A percentile compares a stretch with the other conserved stretches of the same genome.
Conservation (phyloP, 2,329 filamentous ascomycete species). For the Sphaerostilbella broomeana region DNA sequence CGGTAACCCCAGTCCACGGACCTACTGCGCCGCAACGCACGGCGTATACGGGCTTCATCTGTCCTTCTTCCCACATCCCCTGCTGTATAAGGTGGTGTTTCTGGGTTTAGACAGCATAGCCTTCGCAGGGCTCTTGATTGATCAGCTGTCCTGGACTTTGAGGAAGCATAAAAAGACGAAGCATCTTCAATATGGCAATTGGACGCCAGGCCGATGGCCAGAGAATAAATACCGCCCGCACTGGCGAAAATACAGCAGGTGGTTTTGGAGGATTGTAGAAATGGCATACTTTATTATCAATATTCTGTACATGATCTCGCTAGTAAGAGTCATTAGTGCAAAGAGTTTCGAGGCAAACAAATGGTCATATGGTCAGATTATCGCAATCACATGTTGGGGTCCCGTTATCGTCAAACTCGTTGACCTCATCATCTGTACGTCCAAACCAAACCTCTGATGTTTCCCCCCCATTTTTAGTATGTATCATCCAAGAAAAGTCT, state of each 20-base stretch:
- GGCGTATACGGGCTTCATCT: slow-evolving; percentile 28
- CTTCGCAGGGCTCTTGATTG: slow-evolving; percentile 27
- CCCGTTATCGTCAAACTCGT: slow-evolving; percentile 35
- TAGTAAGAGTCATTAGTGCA: slow-evolving; percentile 29
- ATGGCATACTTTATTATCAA: slow-evolving; percentile 32
- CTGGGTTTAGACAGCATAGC: slow-evolving; percentile 30
- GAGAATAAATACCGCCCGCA: slow-evolving; percentile 22
- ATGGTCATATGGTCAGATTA: slow-evolving; percentile 35
- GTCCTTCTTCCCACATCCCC: slow-evolving; percentile 32
- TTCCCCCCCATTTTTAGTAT: neutral
- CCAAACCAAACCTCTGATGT: neutral
- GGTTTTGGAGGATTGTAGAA: slow-evolving; percentile 31
- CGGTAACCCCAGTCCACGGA: slow-evolving; percentile 31
- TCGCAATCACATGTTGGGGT: slow-evolving; percentile 34
- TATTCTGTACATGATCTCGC: slow-evolving; percentile 32
- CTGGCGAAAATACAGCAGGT: slow-evolving; percentile 24
- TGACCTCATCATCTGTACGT: slow-evolving; percentile 31
- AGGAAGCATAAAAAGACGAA: slow-evolving; percentile 28
- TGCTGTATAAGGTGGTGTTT: slow-evolving; percentile 33
- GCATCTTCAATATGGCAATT: slow-evolving; percentile 26
- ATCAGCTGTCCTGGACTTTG: slow-evolving; percentile 32
- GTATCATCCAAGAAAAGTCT: slow-evolving; percentile 10
- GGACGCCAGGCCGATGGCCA: slow-evolving; percentile 27
- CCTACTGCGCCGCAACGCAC: slow-evolving; percentile 31
- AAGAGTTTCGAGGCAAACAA: slow-evolving; percentile 30